Evolutionary conservation across 768 basidiomycete species (phyloP).

Genomic region (Tricholoma saponaceum): DNA sequence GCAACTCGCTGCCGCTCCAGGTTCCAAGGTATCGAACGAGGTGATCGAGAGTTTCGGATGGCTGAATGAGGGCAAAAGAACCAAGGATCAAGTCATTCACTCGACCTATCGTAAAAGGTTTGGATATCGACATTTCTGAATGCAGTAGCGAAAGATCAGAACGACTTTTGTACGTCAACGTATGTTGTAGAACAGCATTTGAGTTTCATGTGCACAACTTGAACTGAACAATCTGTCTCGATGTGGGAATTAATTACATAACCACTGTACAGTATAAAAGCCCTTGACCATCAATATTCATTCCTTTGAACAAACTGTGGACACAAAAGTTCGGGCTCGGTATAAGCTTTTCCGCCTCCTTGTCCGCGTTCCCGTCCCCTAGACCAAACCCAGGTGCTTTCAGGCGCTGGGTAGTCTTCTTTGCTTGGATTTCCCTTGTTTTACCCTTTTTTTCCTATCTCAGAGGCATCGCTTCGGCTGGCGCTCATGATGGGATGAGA

Average conservation of each 20-base stretch:
- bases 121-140: slow-evolving; percentile 48
- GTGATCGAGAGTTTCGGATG: slow-evolving; percentile 66
- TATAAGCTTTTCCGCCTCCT: slow-evolving; percentile 76
- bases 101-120: slow-evolving; percentile 42
- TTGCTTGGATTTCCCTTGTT: slow-evolving; percentile 33
- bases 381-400: slow-evolving; percentile 46
- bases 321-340: slow-evolving; percentile 94
- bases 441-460: slow-evolving; percentile 41
- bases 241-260: slow-evolving; percentile 40
- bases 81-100: slow-evolving; percentile 67
- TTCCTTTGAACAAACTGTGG: slow-evolving; percentile 70
- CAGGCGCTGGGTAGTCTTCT: slow-evolving; percentile 28
- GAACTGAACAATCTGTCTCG: neutral
- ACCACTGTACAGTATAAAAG: slow-evolving; percentile 28
- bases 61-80: slow-evolving; percentile 51
- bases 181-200: neutral
- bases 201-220: neutral
- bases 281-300: neutral
- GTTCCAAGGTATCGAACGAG: slow-evolving; percentile 73
- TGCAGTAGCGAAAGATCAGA: neutral
- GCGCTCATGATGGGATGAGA: slow-evolving; percentile 57
- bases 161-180: neutral
- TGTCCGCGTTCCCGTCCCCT: slow-evolving; percentile 95
- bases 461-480: slow-evolving; percentile 71
- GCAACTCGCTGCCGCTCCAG: slow-evolving; percentile 85